These are phyloP conservation scores for Sugiyamaella neomexicana DNA, from an alignment of 1,139 yeast species.

Conservation along the genomic window DNA sequence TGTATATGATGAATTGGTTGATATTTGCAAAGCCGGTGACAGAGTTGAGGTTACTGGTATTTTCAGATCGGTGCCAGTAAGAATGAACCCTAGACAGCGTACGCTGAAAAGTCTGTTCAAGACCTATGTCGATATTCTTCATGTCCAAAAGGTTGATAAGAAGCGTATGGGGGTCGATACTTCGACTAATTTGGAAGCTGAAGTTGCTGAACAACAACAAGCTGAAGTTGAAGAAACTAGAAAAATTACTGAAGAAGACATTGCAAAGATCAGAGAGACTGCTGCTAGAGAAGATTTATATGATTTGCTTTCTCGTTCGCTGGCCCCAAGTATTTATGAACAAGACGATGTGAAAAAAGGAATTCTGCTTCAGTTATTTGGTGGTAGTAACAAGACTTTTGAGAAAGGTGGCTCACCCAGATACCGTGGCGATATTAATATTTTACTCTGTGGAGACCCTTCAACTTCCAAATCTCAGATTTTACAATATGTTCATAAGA, in stretches of 20 bases:
- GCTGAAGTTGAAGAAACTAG: constrained; percentile 74
- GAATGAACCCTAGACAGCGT: constrained; percentile 83
- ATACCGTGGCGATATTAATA: constrained; percentile 92
- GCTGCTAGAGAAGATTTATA: constrained; percentile 76
- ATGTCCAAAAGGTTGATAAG: constrained; percentile 80
- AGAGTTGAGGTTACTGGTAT: constrained; percentile 94
- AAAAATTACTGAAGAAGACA: constrained; percentile 65
- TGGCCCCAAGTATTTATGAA: constrained; percentile 95
- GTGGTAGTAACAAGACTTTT: constrained; percentile 90
- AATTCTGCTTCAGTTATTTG: constrained; percentile 83
- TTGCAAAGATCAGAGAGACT: constrained; percentile 59
- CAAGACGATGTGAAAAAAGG: constrained; percentile 97
- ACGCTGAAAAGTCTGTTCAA: constrained; percentile 81
- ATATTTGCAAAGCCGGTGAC: constrained; percentile 95
- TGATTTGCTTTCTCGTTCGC: constrained; percentile 82
- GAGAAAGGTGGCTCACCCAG: constrained; percentile 78
- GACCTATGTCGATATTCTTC: constrained; percentile 93
- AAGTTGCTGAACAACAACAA: constrained; percentile 30
- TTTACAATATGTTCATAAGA: constrained; percentile 90
- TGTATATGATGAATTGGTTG: constrained; percentile 95
- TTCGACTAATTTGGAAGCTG: constrained; percentile 49
- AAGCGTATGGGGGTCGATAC: constrained; percentile 80
- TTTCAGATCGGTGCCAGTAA: constrained; percentile 87
- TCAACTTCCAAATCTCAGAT: constrained; percentile 96
- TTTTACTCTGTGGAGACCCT: constrained; percentile 94